phyloP scores from a whole-genome alignment of 2,329 filamentous ascomycete species.

The Penicillium sp. region DNA sequence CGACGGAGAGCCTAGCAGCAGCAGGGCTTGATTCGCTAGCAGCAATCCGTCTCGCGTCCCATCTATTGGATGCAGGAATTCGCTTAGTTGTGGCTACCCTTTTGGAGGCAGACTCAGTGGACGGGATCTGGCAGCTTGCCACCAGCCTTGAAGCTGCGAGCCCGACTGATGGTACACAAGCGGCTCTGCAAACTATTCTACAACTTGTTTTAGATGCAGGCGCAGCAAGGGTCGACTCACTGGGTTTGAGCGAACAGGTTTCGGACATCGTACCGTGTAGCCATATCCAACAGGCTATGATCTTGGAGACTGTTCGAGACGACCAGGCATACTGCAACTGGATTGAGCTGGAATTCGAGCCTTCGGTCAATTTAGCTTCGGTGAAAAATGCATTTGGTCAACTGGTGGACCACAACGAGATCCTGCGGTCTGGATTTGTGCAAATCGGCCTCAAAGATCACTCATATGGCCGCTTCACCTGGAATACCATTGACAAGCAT shows the following conservation, averaged over 20 bases:
- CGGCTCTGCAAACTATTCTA: constrained; percentile 13
- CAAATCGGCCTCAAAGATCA: constrained; percentile 44
- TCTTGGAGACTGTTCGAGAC: constrained; percentile 66
- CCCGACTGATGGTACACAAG: constrained; percentile 18
- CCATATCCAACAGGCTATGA: constrained; percentile 74
- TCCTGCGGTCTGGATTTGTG: constrained; percentile 72
- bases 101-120: constrained; percentile 54
- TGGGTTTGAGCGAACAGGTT: constrained; percentile 19
- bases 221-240: constrained; percentile 43
- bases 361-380: constrained; percentile 30
- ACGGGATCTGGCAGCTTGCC: constrained; percentile 33
- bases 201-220: constrained; percentile 23
- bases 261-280: constrained; percentile 60
- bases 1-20: constrained; percentile 47
- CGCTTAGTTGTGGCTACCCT: constrained; percentile 59
- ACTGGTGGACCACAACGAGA: constrained; percentile 57
- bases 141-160: constrained; percentile 15
- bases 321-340: constrained; percentile 71
- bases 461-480: constrained; percentile 62
- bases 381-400: constrained; percentile 51
- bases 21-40: constrained; percentile 65
- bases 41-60: constrained; percentile 62
- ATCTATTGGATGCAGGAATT: constrained; percentile 57
- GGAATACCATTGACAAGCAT: constrained; percentile 48
- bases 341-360: constrained; percentile 61